Evolutionary conservation across 768 basidiomycete genomes (phyloP), one percentile per base, ranked within the genome.

Genomic region (Cystofilobasidium capitatum): DNA sequence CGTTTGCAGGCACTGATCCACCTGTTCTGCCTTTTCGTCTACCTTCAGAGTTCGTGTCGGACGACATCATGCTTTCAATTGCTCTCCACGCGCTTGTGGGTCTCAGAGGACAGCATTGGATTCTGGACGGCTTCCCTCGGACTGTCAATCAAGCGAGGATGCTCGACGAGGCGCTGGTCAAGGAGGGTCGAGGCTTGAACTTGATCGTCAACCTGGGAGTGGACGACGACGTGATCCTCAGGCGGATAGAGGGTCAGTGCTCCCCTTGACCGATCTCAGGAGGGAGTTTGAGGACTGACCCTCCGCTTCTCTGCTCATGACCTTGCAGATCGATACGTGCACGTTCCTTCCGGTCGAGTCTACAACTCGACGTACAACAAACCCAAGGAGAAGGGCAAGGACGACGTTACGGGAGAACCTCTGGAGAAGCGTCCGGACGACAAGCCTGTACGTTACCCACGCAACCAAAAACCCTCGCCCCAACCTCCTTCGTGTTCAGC

Each of bases 301-400:
- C 26, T 14, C 13, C 24, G 37, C 24, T 29, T 10, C n/a, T 26
- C 26, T 26, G 26, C 33, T 24, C n/a, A n/a, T n/a, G n/a, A n/a
- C n/a, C n/a, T n/a, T 0, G 24, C 61, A 78, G 90, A 93, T 74
- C 86, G 91, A 45, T 93, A 87, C 88, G 82, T 93, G 29, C 91
- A 94, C 75, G 80, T 87, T 17, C 84, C 88, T 9, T 92, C 90
- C 0, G 91, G 91, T 20, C 83, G 91, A 16, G 86, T 93, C 16
- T 96, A 96, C 80, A 94, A 92, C 77, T 81, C 85, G 76, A 85
- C 86, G 10, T 94, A 90, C 78, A 94, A 91, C 76, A 85, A 81
- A 17, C 92, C 91, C 20, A 85, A 85, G 72, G 83, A 87, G 1
- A 80, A 84, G 7, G 90, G 92, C 0, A 79, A 82, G 60, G 91